phyloP scores from a whole-genome alignment of 805 yeast species.

The Monosporozyma aerobia region DNA sequence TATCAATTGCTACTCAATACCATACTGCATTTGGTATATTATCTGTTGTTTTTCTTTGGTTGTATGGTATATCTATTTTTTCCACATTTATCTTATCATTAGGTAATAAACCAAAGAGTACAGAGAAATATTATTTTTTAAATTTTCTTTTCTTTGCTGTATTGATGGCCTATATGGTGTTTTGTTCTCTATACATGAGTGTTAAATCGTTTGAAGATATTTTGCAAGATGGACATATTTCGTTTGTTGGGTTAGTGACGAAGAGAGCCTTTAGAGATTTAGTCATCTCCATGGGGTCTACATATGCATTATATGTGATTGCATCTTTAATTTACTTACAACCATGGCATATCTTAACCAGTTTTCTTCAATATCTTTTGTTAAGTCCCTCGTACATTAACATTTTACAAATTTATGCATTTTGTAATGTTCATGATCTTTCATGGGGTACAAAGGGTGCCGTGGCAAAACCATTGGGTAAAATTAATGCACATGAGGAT shows the following conservation, averaged over 20 bases:
- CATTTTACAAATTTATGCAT: slow-evolving; percentile 86
- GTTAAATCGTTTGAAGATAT: slow-evolving; percentile 57
- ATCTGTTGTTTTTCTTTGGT: slow-evolving; percentile 74
- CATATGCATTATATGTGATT: slow-evolving; percentile 69
- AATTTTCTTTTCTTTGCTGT: slow-evolving; percentile 77
- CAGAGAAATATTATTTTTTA: slow-evolving; percentile 63
- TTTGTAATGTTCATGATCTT: slow-evolving; percentile 91
- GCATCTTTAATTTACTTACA: slow-evolving; percentile 78
- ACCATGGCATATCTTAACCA: slow-evolving; percentile 88
- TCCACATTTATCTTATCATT: slow-evolving; percentile 83
- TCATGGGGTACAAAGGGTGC: slow-evolving; percentile 97
- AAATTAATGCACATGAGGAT: slow-evolving; percentile 60
- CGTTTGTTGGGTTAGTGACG: slow-evolving; percentile 43
- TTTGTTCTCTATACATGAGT: slow-evolving; percentile 77
- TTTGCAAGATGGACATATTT: slow-evolving; percentile 25
- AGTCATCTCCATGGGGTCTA: slow-evolving; percentile 75
- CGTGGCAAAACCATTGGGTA: slow-evolving; percentile 66
- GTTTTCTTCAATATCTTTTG: slow-evolving; percentile 73
- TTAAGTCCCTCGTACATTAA: slow-evolving; percentile 86
- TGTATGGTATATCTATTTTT: slow-evolving; percentile 70
- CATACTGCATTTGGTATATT: slow-evolving; percentile 67
- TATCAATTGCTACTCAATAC: slow-evolving; percentile 49
- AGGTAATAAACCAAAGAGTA: slow-evolving; percentile 92
- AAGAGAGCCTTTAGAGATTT: slow-evolving; percentile 75
- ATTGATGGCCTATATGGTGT: slow-evolving; percentile 79